A percentile compares a stretch with the other conserved stretches of the same genome.
These are phyloP conservation scores for Neoscytalidium dimidiatum DNA, from an alignment of 2,329 filamentous ascomycete species.

Conservation along the genomic window DNA sequence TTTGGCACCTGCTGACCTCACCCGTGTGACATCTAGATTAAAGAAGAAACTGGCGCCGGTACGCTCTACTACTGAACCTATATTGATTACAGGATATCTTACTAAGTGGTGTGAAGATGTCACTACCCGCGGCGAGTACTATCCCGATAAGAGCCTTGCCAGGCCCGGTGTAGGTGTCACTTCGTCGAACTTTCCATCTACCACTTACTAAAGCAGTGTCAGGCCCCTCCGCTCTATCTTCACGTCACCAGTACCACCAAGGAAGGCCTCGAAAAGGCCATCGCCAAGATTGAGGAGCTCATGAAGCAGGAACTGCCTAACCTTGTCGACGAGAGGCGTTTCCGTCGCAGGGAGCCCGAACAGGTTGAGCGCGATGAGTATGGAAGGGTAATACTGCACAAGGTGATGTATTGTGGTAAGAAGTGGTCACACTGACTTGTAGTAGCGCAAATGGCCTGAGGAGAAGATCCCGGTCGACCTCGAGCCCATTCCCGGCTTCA, in stretches of 20 bases:
- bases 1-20: slow-evolving; percentile 93
- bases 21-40: slow-evolving; percentile 91
- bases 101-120: slow-evolving; percentile 83
- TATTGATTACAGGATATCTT: slow-evolving; percentile 56
- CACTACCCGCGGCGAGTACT: slow-evolving; percentile 94
- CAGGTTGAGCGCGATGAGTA: slow-evolving; percentile 86
- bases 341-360: slow-evolving; percentile 79
- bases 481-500: slow-evolving; percentile 91
- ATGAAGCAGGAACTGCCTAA: slow-evolving; percentile 97
- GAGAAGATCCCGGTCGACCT: slow-evolving; percentile 90
- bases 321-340: slow-evolving; percentile 89
- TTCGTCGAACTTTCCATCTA: too few species aligned
- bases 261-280: slow-evolving; percentile 84
- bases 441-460: slow-evolving; percentile 96
- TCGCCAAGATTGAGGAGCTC: slow-evolving; percentile 86
- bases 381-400: slow-evolving; percentile 67
- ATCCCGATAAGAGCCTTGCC: slow-evolving; percentile 96
- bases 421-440: slow-evolving; percentile 28
- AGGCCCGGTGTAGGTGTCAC: slow-evolving; percentile 74
- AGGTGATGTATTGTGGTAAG: background rate
- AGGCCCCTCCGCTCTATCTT: slow-evolving; percentile 93
- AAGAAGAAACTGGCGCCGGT: slow-evolving; percentile 99
- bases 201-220: background rate
- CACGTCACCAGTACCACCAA: slow-evolving; percentile 94
- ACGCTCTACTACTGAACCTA: slow-evolving; percentile 74